Base-by-base conservation (phyloP, 2,329 filamentous ascomycete species). In the Pseudocercospora eumusae region DNA sequence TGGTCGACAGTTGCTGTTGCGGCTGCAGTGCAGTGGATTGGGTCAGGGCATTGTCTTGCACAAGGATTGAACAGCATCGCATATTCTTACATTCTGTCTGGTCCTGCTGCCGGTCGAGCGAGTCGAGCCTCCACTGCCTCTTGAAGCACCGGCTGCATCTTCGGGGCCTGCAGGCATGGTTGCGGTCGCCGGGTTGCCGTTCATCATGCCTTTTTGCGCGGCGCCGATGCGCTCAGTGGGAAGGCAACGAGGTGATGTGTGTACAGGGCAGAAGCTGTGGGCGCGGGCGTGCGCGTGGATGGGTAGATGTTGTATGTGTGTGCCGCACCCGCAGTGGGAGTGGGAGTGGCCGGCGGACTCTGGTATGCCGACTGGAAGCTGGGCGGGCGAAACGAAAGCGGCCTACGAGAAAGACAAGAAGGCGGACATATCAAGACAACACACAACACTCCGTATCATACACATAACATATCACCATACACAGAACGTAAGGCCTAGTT, bases 1-100 rank as follows among this genome's bases (percentile, higher is more conserved):
- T 99, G 77, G 96, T 93, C 57, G 93, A 97, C 69, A 99, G 84
- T 69, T 91, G 82, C 82, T 91, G 81, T 81, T 87, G 81, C 77
- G 86, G 81, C 88, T 90, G 73, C 66, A 40, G 18, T 21, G 52
- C 23, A 40, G 18, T 21, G 52, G 15, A 33, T 33, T 68, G 55
- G 69, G 65, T 59, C 47, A 25, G 56, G 50, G 25, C 21, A 25
- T 20, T 28, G 18, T 40, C 18, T 11, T 31, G 4, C 23, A 52
- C 23, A 52, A 28, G 7, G n/a, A n/a, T n/a, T n/a, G n/a, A 52
- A 27, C 18, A 52, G 13, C 10, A 27, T 52, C 7, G 27, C 31
- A 56, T 44, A 31, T 9, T 62, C 70, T 18, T 58, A 73, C 71
- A 64, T 72, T 72, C 61, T 71, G 62, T 56, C 63, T 66, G 31